Evolutionary conservation across 768 basidiomycete species (phyloP).

Genomic region (Pleurotus tuoliensis): DNA sequence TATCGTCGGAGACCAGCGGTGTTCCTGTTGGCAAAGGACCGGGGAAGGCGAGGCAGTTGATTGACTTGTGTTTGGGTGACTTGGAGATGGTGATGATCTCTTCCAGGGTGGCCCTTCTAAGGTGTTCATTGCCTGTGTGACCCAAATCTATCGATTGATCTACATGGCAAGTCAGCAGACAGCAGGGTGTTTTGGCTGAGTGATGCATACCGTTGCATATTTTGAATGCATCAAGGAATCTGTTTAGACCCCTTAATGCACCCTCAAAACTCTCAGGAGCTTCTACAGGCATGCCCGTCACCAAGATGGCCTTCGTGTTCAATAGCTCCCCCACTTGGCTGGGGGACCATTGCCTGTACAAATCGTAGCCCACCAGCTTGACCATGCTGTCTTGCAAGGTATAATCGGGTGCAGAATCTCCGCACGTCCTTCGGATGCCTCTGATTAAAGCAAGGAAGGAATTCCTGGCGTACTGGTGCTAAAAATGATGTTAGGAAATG

Average conservation of each 20-base stretch:
- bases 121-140: not conserved
- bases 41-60: not conserved
- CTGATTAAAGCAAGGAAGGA: too few species aligned
- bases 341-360: too few species aligned
- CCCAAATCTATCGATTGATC: constrained; percentile 4
- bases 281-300: not conserved
- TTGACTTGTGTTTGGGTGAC: not conserved
- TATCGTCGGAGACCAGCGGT: not conserved
- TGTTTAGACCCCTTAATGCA: not conserved
- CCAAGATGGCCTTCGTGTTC: not conserved
- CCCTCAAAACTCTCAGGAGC: not conserved
- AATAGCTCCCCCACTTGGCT: too few species aligned
- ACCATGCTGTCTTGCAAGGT: too few species aligned
- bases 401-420: too few species aligned
- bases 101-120: not conserved
- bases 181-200: not conserved
- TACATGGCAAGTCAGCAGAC: not conserved
- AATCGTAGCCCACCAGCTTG: too few species aligned
- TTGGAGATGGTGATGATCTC: not conserved
- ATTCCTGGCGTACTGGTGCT: too few species aligned
- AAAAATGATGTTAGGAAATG: too few species aligned
- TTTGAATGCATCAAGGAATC: not conserved
- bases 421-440: too few species aligned
- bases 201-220: not conserved
- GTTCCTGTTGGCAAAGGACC: not conserved